phyloP scores from a whole-genome alignment of 2,329 filamentous ascomycete genomes.

The Arthroderma sp. region DNA sequence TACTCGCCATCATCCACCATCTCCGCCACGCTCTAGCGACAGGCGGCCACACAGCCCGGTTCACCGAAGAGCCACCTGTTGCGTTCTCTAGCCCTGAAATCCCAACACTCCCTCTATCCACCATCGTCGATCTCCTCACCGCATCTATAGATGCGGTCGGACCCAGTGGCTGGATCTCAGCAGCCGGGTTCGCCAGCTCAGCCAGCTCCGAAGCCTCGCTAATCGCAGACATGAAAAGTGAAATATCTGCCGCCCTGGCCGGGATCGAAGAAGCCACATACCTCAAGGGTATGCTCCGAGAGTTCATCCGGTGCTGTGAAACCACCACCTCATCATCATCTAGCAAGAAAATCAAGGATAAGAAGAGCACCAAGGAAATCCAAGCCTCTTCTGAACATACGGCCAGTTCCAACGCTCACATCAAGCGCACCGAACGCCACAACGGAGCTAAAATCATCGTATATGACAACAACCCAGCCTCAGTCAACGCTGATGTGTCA shows the following conservation, averaged over 20 bases:
- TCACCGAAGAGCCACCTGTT: constrained; percentile 27
- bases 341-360: neutral
- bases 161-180: constrained; percentile 34
- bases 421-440: constrained; percentile 22
- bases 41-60: constrained; percentile 29
- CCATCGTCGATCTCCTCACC: constrained; percentile 30
- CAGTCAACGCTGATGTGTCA: neutral
- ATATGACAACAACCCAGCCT: constrained; percentile 6
- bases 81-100: constrained; percentile 24
- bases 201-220: constrained; percentile 29
- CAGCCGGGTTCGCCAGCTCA: constrained; percentile 20
- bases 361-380: neutral
- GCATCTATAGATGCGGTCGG: constrained; percentile 35
- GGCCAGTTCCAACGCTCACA: constrained; percentile 4
- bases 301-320: constrained; percentile 31
- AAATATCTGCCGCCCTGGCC: constrained; percentile 34
- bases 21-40: constrained; percentile 31
- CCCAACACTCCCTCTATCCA: constrained; percentile 25
- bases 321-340: constrained; percentile 4
- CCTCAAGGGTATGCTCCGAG: constrained; percentile 33
- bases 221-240: constrained; percentile 35
- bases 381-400: constrained; percentile 4
- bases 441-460: constrained; percentile 27
- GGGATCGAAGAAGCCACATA: constrained; percentile 36
- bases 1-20: constrained; percentile 29